These are phyloP conservation scores for Takashimella tepidaria DNA, from an alignment of 1,284 basidiomycete species.

Conservation along the genomic window DNA sequence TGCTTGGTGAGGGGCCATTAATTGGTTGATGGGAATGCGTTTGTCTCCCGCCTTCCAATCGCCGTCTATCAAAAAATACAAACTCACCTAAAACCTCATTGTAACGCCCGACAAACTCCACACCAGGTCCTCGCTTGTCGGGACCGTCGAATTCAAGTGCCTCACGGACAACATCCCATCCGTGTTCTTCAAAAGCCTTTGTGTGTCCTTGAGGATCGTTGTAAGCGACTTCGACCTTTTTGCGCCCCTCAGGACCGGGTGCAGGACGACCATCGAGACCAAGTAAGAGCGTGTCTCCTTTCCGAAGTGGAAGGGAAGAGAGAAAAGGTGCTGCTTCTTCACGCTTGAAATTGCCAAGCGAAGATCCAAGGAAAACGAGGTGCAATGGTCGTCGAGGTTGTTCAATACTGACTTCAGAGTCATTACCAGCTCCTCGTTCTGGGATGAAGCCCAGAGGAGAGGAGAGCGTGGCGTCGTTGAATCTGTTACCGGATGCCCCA, in stretches of 20 bases:
- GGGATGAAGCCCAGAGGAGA: neutral
- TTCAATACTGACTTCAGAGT: neutral
- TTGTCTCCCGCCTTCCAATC: no score
- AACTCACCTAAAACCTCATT: constrained; percentile 64
- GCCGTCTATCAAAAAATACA: no score
- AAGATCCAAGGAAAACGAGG: constrained; percentile 89
- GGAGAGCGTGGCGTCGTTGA: neutral
- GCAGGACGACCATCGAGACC: constrained; percentile 67
- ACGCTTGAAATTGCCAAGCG: constrained; percentile 86
- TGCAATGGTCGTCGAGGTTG: constrained; percentile 57
- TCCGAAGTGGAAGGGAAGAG: constrained; percentile 66
- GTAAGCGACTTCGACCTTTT: constrained; percentile 59
- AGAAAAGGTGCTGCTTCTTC: constrained; percentile 70
- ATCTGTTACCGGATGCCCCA: neutral
- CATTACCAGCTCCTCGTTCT: no score
- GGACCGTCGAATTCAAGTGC: constrained; percentile 37
- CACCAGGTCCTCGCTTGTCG: constrained; percentile 21
- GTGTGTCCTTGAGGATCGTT: constrained; percentile 77
- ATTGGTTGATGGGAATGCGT: no score
- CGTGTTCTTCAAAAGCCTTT: constrained; percentile 82
- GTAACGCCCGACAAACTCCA: constrained; percentile 74
- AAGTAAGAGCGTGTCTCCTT: constrained; percentile 56
- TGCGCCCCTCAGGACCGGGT: constrained; percentile 32
- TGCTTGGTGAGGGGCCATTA: no score
- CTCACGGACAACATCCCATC: constrained; percentile 56